Base-by-base conservation (phyloP, 2,329 filamentous ascomycete species). In the Exserohilum turcica region DNA sequence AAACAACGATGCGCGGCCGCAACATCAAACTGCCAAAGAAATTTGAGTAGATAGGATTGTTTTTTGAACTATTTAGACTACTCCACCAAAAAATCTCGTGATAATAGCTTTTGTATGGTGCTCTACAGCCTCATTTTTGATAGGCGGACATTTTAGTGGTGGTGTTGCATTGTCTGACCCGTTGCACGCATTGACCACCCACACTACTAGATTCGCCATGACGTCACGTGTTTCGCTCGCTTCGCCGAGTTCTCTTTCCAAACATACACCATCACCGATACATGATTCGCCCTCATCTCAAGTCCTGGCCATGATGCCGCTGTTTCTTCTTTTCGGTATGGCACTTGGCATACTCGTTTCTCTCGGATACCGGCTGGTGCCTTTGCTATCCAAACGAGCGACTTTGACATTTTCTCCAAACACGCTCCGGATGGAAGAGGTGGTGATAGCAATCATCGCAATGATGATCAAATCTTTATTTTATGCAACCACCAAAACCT, bases 321-420 rank as follows among this genome's bases (percentile, higher is more conserved):
- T 40, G 9, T 9, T 40, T 3, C 27, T 52, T 3, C 9, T 13
- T 7, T 19, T 21, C 6, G 32, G 31, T 3, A 52, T 39, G 27
- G 4, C 19, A 3, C 47, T 52, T 3, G 48, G 36, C 7, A 28
- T 48, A 24, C 48, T 56, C 27, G 52, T 44, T 19, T 40, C 35
- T 2, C 43, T 37, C 32, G 48, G 38, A 18, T 44, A 52, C 33
- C 52, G 48, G n/a, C 48, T 52, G 10, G 28, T 35, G 5, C 52
- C 48, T n/a, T 12, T 56, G 18, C 37, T 56, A 10, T 37, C 37
- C 6, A 47, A 18, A 16, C 37, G 27, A 28, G 37, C 43, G 9
- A 48, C 15, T 15, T 33, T 56, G n/a, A 16, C 43, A 8, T 52
- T 56, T 27, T 48, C 52, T 33, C 52, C 52, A 36, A 51, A 51